Conservation (phyloP, 2,329 filamentous ascomycete genomes). For the Pseudogymnoascus verrucosus region DNA sequence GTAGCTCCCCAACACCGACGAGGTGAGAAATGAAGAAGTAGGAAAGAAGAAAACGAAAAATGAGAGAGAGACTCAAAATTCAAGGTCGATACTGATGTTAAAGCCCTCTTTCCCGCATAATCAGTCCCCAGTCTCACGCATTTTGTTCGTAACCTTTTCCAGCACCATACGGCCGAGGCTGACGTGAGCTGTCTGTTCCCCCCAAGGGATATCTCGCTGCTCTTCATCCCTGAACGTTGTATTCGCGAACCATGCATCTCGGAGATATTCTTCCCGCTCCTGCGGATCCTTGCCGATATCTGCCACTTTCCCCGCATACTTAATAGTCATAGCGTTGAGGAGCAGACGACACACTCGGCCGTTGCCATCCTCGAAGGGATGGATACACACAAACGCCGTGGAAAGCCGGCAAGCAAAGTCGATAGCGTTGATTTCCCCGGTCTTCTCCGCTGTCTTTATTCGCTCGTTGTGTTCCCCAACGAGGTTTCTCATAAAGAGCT, state of each 20-base stretch:
- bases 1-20: not conserved
- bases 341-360: constrained; percentile 32
- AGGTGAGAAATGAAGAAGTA: not conserved
- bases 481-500: constrained; percentile 21
- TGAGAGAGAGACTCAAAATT: not conserved
- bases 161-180: not conserved
- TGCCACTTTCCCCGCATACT: constrained; percentile 21
- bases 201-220: not conserved
- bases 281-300: constrained; percentile 14
- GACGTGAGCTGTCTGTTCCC: not conserved
- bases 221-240: not conserved
- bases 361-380: constrained; percentile 35
- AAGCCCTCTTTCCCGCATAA: no score
- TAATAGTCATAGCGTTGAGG: constrained; percentile 30
- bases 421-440: constrained; percentile 18
- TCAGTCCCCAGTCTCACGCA: not conserved
- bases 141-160: not conserved
- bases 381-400: constrained; percentile 30
- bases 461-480: constrained; percentile 16
- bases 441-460: constrained; percentile 13
- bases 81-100: not conserved
- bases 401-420: constrained; percentile 24
- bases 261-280: constrained; percentile 15
- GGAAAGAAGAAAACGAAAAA: not conserved
- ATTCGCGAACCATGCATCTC: not conserved